These are phyloP conservation scores for Wickerhamiella parazyma DNA, from an alignment of 805 yeast species.

Conservation along the genomic window DNA sequence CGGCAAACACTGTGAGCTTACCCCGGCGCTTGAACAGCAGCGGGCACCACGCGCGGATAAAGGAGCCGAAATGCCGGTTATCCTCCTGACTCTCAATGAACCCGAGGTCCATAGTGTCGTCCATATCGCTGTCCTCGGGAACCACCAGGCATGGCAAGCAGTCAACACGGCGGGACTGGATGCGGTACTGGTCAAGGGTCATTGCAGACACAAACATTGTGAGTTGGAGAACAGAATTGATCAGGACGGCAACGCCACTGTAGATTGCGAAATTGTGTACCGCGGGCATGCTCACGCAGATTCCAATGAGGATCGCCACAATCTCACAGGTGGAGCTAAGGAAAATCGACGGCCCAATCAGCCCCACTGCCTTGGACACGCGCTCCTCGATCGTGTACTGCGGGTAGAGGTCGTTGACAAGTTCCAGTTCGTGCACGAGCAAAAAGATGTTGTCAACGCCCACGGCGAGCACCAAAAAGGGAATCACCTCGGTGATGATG, in stretches of 20 bases:
- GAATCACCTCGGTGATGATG: conserved; percentile 92
- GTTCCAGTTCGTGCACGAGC: conserved; percentile 63
- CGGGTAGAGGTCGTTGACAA: conserved; percentile 36
- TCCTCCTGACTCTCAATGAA: conserved; percentile 14
- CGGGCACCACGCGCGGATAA: conserved; percentile 46
- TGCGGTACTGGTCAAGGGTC: conserved; percentile 49
- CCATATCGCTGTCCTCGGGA: conserved; percentile 5
- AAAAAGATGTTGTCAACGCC: conserved; percentile 94
- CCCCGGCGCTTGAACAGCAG: conserved; percentile 36
- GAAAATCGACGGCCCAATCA: conserved; percentile 78
- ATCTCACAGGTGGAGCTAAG: conserved; percentile 66
- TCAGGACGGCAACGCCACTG: conserved; percentile 71
- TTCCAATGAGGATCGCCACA: conserved; percentile 65
- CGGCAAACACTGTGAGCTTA: conserved; percentile 35
- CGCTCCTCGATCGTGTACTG: conserved; percentile 41
- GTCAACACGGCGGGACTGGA: conserved; percentile 48
- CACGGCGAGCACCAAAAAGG: conserved; percentile 80
- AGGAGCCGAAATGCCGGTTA: conserved; percentile 27
- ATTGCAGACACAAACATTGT: conserved; percentile 69
- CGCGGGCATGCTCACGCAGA: conserved; percentile 87
- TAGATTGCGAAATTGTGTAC: conserved; percentile 85
- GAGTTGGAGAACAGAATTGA: conserved; percentile 66
- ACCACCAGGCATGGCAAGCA: conserved; percentile 40
- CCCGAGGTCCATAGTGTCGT: conserved; percentile 9
- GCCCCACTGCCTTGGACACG: conserved; percentile 49